A percentile compares a stretch with the other conserved stretches of the same genome.
Conservation (phyloP, 192 early-diverging fungal species). For the Linnemannia exigua region DNA sequence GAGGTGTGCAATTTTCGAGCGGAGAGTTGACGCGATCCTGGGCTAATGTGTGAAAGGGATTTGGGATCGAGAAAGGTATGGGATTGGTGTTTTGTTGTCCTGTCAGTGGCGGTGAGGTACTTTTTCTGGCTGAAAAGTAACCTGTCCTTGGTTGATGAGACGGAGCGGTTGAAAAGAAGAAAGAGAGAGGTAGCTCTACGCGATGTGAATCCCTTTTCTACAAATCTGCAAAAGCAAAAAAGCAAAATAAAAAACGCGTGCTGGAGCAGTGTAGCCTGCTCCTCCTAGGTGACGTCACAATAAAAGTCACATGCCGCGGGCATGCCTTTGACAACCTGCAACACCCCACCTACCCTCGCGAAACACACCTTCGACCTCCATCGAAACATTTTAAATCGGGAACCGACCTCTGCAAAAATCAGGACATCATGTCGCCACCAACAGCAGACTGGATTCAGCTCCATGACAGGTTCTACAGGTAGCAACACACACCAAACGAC, state of each 20-base stretch:
- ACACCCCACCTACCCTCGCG: neutral
- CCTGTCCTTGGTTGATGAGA: conserved; percentile 3
- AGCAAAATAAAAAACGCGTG: conserved; percentile 7
- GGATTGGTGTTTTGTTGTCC: neutral
- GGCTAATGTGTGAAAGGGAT: neutral
- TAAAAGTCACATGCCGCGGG: neutral
- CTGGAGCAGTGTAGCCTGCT: neutral
- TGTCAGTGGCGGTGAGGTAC: neutral
- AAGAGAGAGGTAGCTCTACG: neutral
- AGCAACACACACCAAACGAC: neutral
- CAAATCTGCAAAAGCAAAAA: neutral
- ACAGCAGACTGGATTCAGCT: conserved; percentile 71
- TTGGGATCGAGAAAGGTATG: neutral
- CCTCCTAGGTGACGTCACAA: neutral
- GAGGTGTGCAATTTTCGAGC: neutral
- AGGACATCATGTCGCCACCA: conserved; percentile 66
- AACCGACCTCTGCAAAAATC: neutral
- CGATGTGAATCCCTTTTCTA: neutral
- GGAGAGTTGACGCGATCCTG: neutral
- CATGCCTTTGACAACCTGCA: neutral
- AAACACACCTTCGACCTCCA: neutral
- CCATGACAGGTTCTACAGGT: conserved; percentile 75
- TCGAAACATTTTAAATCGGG: neutral
- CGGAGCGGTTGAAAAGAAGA: neutral
- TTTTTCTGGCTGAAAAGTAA: neutral